Base-by-base conservation (phyloP, 1,284 basidiomycete species). In the Volvariella volvacea region DNA sequence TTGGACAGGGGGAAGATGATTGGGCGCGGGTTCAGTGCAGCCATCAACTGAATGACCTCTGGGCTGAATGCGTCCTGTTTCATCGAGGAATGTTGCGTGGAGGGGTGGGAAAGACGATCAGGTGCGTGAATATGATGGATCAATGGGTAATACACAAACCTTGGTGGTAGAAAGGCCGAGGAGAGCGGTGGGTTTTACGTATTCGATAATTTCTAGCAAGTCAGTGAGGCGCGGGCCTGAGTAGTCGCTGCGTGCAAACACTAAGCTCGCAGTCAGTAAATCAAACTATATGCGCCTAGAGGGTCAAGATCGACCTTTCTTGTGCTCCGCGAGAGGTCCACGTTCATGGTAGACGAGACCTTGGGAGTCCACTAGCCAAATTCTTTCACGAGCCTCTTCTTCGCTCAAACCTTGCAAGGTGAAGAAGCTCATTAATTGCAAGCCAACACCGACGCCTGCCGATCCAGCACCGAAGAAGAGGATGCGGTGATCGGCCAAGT, bases 1-100 rank as follows among this genome's bases (percentile, higher is more conserved):
- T 97, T 98, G 28, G 89, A 92, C n/a, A 97, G 80, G 40, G 94
- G 91, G 76, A 97, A 96, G 63, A 97, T 83, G 70, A 96, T 94
- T 20, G 94, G 93, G 17, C 84, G 78, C 16, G 79, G 71, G 68
- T 95, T 96, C 53, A 89, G 72, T 41, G 78, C 73, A n/a, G 85
- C 80, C 92, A 98, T 94, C 9, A 77, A 70, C 54, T 80, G 71
- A 49, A 97, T 79, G 44, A 92, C 84, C 9, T 75, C 68, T 46
- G 84, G 73, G 48, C 73, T 78, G 68, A 97, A 97, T 1, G 92
- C 88, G 39, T 83, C 83, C 68, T 78, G 47, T 4, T 36, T 39
- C 41, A 28, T 28, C 25, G 25, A 28, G 25, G 25, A 28, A 28
- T 28, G 25, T 6, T 28, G 6, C 6, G 34, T 6, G 34, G n/a